phyloP scores from a whole-genome alignment of 176 grass and related monocot species.

The Tillandsia leiboldiana region DNA sequence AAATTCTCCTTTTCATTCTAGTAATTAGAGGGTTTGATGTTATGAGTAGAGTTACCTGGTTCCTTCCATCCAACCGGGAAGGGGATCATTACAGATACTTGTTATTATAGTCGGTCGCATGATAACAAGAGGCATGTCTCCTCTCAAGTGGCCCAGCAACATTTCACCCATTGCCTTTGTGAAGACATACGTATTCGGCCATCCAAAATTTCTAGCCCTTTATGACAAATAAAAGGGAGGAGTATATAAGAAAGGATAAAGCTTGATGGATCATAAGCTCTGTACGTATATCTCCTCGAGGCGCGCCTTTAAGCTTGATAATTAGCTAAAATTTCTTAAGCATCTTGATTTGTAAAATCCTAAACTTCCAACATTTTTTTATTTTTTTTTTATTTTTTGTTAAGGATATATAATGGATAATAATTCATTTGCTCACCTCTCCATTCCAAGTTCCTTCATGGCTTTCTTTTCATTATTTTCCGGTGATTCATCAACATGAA shows the following conservation, averaged over 20 bases:
- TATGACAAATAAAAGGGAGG: not conserved
- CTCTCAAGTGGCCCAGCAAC: slow-evolving; percentile 26
- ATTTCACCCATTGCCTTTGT: slow-evolving; percentile 82
- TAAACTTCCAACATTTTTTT: too few species aligned
- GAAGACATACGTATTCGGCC: slow-evolving; percentile 83
- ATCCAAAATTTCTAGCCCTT: slow-evolving; percentile 55
- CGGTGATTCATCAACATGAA: slow-evolving; percentile 1
- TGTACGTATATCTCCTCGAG: too few species aligned
- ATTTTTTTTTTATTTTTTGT: too few species aligned
- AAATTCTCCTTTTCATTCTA: not conserved
- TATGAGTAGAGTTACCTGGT: slow-evolving; percentile 26
- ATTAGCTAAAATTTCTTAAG: slow-evolving; percentile 1
- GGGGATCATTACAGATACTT: slow-evolving; percentile 43
- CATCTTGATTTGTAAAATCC: too few species aligned
- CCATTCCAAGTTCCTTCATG: slow-evolving; percentile 80
- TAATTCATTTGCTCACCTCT: not conserved
- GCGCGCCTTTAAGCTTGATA: too few species aligned
- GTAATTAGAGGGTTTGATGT: not conserved
- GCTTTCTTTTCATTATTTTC: slow-evolving; percentile 24
- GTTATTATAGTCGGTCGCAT: slow-evolving; percentile 71
- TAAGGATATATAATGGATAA: too few species aligned
- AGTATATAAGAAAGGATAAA: too few species aligned
- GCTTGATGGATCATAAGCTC: too few species aligned
- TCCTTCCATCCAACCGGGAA: slow-evolving; percentile 80
- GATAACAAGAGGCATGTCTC: slow-evolving; percentile 37